Evolutionary conservation across 1,139 yeast genomes (phyloP).

Genomic region (Protomyces inouyei): DNA sequence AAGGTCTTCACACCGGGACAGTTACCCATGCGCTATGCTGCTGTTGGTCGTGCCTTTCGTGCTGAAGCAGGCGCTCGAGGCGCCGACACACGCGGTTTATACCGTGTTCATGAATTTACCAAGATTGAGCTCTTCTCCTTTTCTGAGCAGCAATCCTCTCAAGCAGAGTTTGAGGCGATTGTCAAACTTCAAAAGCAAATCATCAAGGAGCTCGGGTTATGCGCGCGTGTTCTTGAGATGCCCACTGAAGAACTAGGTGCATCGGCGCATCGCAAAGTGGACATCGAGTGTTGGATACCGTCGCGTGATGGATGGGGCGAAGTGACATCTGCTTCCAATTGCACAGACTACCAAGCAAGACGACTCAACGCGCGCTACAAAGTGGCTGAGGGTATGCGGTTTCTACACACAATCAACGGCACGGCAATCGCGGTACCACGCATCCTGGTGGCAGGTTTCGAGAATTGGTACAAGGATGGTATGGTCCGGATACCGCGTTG

Average conservation of each 20-base stretch:
- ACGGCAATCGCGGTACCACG: conserved; percentile 96
- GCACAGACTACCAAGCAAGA: conserved; percentile 86
- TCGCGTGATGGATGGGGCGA: conserved; percentile 95
- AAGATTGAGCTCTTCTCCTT: conserved; percentile 90
- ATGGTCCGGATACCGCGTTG: conserved; percentile 64
- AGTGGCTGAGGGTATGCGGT: conserved; percentile 35
- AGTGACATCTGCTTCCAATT: conserved; percentile 82
- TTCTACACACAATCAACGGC: conserved; percentile 83
- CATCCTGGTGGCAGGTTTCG: conserved; percentile 78
- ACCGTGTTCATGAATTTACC: conserved; percentile 96
- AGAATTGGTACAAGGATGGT: conserved; percentile 61
- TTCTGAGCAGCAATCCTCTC: conserved; percentile 43
- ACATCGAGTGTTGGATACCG: conserved; percentile 98
- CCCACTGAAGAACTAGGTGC: conserved; percentile 89
- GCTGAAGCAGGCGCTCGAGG: conserved; percentile 99
- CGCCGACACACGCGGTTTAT: conserved; percentile 82
- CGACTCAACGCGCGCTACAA: conserved; percentile 62
- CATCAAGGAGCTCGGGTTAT: conserved; percentile 62
- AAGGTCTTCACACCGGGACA: conserved; percentile 41
- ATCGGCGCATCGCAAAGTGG: conserved; percentile 87
- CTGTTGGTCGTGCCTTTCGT: conserved; percentile 80
- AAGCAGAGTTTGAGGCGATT: conserved; percentile 54
- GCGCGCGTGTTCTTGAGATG: conserved; percentile 80
- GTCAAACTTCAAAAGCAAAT: conserved; percentile 61
- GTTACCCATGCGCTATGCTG: conserved; percentile 61